A percentile compares a stretch with the other conserved stretches of the same genome.
These are phyloP conservation scores for Herpetospermum pedunculosum DNA, from an alignment of 306 rosid species.

Conservation along the genomic window DNA sequence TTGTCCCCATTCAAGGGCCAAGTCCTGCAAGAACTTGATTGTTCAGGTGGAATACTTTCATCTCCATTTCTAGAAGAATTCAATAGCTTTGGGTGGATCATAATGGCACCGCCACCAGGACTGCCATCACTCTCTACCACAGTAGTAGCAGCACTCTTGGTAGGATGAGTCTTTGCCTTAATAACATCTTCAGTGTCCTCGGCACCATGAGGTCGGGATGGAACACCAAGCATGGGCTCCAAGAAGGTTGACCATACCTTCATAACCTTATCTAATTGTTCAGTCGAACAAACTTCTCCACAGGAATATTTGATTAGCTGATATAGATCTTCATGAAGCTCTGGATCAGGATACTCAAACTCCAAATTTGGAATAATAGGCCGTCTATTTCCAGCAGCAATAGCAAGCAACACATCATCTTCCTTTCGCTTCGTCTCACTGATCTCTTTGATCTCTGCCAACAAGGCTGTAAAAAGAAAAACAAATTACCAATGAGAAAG, in stretches of 20 bases:
- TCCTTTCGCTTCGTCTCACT: constrained; percentile 95
- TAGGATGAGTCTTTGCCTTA: constrained; percentile 44
- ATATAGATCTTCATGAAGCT: constrained; percentile 86
- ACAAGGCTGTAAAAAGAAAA: constrained; percentile 47
- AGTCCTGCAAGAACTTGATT: constrained; percentile 58
- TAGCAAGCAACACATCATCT: constrained; percentile 90
- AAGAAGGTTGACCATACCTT: constrained; percentile 94
- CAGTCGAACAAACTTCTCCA: constrained; percentile 90
- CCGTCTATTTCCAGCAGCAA: constrained; percentile 91
- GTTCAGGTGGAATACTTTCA: constrained; percentile 58
- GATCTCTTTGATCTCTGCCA: constrained; percentile 90
- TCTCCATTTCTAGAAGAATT: constrained; percentile 58
- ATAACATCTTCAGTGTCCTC: constrained; percentile 90
- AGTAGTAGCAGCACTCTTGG: constrained; percentile 34
- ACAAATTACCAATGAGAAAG: not conserved
- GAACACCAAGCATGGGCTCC: constrained; percentile 88
- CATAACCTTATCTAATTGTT: constrained; percentile 87
- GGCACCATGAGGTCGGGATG: constrained; percentile 68
- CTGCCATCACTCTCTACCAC: constrained; percentile 57
- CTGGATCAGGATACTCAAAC: constrained; percentile 70
- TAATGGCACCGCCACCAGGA: constrained; percentile 48
- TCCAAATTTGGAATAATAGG: constrained; percentile 88
- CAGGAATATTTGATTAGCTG: constrained; percentile 90
- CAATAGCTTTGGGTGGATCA: constrained; percentile 38
- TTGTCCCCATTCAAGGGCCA: constrained; percentile 55